Base-by-base conservation (phyloP, 208 protist species). In the Crithidia bombi region DNA sequence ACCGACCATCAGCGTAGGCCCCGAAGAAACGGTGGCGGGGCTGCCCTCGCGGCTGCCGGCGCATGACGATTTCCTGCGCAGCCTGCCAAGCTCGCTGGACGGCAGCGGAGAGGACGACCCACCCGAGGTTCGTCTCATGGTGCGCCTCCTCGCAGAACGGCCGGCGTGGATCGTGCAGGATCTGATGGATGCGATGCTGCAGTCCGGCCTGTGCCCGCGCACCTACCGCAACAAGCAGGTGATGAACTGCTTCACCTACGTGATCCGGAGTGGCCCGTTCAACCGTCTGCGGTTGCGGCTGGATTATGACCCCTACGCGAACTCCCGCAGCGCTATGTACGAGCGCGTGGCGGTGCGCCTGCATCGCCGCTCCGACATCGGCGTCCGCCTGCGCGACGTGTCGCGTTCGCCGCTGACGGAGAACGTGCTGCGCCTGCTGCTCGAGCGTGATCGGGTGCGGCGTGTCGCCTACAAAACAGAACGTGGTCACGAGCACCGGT, bases 301-400 rank as follows among this genome's bases (percentile, higher is more conserved):
- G n/a, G 86, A 79, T 49, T 92, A 84, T 78, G 75, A 96, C 65
- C 90, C 90, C 0, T 95, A 91, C 66, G 77, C 65, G 23, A 79
- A 49, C 57, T 54, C 69, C 23, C 25, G 30, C 38, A 82, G 71
- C 28, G 76, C 69, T 14, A n/a, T 64, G 46, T 88, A 87, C 64
- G 81, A 93, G 69, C 69, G 80, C 33, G 46, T 91, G 32, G 44
- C 78, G 6, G 58, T 90, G n/a, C 85, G 84, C 21, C 59, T 93
- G 33, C 50, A 63, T 23, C 82, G 90, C 14, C 80, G 81, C 47
- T 87, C 85, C 1, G 83, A 89, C 41, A 19, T 91, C 3, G 90
- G 90, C 17, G 78, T 82, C 44, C 79, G 68, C 19, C 58, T 95
- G 57, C 85, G 83, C 10, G 90, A 95, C 61, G 69, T 89, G 14